Evolutionary conservation across 768 basidiomycete species (phyloP).

Genomic region (Mycena belliarum): DNA sequence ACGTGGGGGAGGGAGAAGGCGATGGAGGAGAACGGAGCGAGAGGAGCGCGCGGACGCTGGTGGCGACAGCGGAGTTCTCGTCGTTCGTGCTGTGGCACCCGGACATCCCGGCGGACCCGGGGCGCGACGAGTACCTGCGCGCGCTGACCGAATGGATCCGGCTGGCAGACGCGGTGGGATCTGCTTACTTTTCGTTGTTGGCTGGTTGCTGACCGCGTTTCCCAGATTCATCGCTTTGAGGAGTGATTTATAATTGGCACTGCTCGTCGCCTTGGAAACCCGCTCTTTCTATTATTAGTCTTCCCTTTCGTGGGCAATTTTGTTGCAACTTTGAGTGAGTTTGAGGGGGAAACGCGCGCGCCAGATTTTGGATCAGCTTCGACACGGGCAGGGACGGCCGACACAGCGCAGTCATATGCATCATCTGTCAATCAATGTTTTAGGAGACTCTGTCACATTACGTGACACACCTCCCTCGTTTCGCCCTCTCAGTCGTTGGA

Average conservation of each 20-base stretch:
- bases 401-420: background rate
- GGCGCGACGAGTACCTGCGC: constrained; percentile 70
- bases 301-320: too few species aligned
- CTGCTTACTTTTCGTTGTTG: background rate
- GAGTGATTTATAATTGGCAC: constrained; percentile 1
- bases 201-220: background rate
- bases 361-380: background rate
- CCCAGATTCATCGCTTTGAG: constrained; percentile 12
- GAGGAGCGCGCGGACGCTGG: constrained; percentile 36
- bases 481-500: background rate
- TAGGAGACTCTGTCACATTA: constrained; percentile 4
- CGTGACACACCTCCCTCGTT: constrained; percentile 5
- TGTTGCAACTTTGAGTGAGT: too few species aligned
- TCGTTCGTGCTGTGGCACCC: constrained; percentile 77
- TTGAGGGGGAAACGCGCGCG: too few species aligned
- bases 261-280: constrained; percentile 6
- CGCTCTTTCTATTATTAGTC: too few species aligned
- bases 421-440: background rate
- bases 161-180: constrained; percentile 61
- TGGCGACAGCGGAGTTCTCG: constrained; percentile 56
- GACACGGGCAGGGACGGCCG: background rate
- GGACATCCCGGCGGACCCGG: constrained; percentile 70
- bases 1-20: constrained; percentile 17
- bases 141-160: constrained; percentile 71
- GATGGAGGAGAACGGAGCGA: constrained; percentile 27